A percentile compares a stretch with the other conserved stretches of the same genome.
Evolutionary conservation across 2,329 filamentous ascomycete genomes (phyloP).

Genomic region (Trichoderma semiorbis): DNA sequence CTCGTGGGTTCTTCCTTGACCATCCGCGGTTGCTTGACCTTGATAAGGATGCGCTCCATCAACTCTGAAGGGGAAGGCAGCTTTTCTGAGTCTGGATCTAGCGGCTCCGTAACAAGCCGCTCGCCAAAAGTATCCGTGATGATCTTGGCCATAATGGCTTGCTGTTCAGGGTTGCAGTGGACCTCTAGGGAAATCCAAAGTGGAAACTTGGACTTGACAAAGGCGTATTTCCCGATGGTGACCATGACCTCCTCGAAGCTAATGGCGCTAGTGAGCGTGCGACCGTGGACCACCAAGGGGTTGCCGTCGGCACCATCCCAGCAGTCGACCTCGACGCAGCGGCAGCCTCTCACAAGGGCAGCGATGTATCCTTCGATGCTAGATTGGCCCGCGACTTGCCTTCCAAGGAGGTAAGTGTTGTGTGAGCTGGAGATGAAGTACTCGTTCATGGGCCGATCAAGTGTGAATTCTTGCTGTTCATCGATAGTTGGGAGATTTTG

Average conservation of each 20-base stretch:
- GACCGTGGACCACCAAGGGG: slow-evolving; percentile 87
- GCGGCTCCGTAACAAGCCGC: slow-evolving; percentile 71
- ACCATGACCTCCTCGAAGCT: slow-evolving; percentile 88
- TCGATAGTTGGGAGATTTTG: slow-evolving; percentile 66
- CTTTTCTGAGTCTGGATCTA: slow-evolving; percentile 63
- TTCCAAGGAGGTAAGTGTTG: slow-evolving; percentile 92
- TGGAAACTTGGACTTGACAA: slow-evolving; percentile 80
- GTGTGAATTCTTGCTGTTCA: slow-evolving; percentile 56
- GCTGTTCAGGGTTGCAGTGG: slow-evolving; percentile 81
- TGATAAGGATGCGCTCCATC: slow-evolving; percentile 80
- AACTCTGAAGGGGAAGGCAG: slow-evolving; percentile 86
- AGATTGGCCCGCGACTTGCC: slow-evolving; percentile 84
- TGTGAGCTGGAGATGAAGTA: slow-evolving; percentile 99
- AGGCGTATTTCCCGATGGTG: slow-evolving; percentile 93
- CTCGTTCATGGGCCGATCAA: slow-evolving; percentile 86
- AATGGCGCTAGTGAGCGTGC: slow-evolving; percentile 83
- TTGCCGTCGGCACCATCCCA: slow-evolving; percentile 90
- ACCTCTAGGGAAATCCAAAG: slow-evolving; percentile 95
- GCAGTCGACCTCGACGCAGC: slow-evolving; percentile 95
- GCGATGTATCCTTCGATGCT: slow-evolving; percentile 94
- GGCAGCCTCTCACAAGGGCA: slow-evolving; percentile 81
- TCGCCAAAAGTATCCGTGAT: slow-evolving; percentile 81
- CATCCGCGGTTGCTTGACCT: slow-evolving; percentile 75
- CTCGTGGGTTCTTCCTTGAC: slow-evolving; percentile 37
- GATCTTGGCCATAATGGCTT: slow-evolving; percentile 81